phyloP scores from a whole-genome alignment of 768 basidiomycete species.

The Agrocybe pediades region DNA sequence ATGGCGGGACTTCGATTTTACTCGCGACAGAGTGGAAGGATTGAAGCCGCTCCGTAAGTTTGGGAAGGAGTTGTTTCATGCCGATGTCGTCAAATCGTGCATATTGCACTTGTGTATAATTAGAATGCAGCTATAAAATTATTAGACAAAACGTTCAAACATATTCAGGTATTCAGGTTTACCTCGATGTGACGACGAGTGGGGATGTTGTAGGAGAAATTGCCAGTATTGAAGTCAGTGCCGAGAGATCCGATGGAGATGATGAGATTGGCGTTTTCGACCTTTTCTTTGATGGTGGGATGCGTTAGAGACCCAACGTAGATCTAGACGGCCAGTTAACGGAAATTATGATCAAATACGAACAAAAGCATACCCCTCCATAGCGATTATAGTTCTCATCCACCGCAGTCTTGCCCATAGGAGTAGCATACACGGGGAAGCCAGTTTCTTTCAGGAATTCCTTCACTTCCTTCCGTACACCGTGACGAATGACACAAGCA shows the following conservation, averaged over 20 bases:
- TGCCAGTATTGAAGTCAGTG: slow-evolving; percentile 88
- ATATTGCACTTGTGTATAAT: slow-evolving; percentile 65
- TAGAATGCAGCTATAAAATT: slow-evolving; percentile 67
- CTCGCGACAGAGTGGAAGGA: slow-evolving; percentile 39
- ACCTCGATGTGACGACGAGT: slow-evolving; percentile 65
- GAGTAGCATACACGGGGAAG: slow-evolving; percentile 74
- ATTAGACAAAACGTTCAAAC: not conserved
- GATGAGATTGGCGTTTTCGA: slow-evolving; percentile 76
- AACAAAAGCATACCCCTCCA: slow-evolving; percentile 59
- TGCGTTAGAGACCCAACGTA: slow-evolving; percentile 74
- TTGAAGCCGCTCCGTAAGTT: slow-evolving; percentile 58
- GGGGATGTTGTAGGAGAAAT: slow-evolving; percentile 78
- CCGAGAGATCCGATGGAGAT: slow-evolving; percentile 71
- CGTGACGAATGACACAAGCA: slow-evolving; percentile 77
- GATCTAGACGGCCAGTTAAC: slow-evolving; percentile 43
- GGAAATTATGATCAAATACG: not conserved
- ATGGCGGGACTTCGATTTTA: slow-evolving; percentile 48
- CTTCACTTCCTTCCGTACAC: slow-evolving; percentile 59
- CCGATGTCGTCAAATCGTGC: slow-evolving; percentile 66
- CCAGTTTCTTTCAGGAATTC: slow-evolving; percentile 65
- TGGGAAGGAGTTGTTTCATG: slow-evolving; percentile 78
- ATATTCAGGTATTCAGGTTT: slow-evolving; percentile 1
- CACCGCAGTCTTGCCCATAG: slow-evolving; percentile 84
- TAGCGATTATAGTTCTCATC: slow-evolving; percentile 71
- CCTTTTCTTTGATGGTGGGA: slow-evolving; percentile 65